Evolutionary conservation across 805 yeast genomes (phyloP), one percentile per base, ranked within the genome.

Genomic region (Pichia nakasei): DNA sequence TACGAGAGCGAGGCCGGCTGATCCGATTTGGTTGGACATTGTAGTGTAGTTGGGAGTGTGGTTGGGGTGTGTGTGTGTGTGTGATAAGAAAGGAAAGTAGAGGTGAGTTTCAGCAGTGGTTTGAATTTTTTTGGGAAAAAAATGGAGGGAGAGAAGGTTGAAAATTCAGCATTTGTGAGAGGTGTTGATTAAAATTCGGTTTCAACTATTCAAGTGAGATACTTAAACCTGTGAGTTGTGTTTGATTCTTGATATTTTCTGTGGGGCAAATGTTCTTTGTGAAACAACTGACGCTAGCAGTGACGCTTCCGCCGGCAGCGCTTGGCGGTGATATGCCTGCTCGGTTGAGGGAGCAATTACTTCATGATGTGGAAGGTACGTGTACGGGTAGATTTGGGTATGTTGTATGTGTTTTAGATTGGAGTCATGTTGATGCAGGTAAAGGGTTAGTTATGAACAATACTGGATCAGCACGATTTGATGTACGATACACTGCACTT

Each of bases 311-410:
- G 65, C 99, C 99, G 42, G 88, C 97, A 29, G 93, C 81, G 65
- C 91, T 89, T 60, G 98, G 98, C 2, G 96, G 97, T 3, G 94
- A 89, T 55, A 93, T 93, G 97, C 88, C 85, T 65, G 94, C 87
- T 60, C 91, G 80, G 59, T 71, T 93, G 53, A 80, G 94, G 60
- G 85, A 88, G 59, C 89, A 91, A 64, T 73, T 93, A 49, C 73
- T 93, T 47, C 88, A 86, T 52, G 98, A 93, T 60, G 98, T 93
- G 36, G 98, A 93, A 67, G 98, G 98, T 22, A 88, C 97, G 1
- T 93, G 97, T 67, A 89, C 97, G 0, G 98, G 98, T 56, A 96
- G 93, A 64, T 93, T 93, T 69, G 98, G 98, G 13, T 93, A 93
- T 63, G 93, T 93, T 52, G 82, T 93, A 46, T 91, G 97, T 66